Percentiles rank a stretch among this genome's conserved stretches.
These are phyloP conservation scores for Dioszegia hungarica DNA, from an alignment of 768 basidiomycete genomes.

Conservation along the genomic window DNA sequence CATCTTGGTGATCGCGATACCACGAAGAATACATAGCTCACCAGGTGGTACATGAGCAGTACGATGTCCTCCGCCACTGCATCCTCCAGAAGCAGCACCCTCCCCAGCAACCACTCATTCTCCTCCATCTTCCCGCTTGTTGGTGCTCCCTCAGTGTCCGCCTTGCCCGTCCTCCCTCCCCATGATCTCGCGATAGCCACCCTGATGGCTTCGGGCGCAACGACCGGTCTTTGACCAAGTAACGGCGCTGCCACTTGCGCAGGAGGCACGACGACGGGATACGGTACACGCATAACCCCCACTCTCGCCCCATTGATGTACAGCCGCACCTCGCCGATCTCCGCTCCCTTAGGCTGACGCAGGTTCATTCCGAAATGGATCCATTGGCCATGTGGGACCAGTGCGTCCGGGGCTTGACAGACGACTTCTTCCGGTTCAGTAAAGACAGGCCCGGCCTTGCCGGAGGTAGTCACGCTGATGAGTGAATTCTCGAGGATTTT, in stretches of 20 bases:
- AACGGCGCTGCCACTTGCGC: constrained; percentile 6
- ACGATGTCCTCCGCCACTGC: constrained; percentile 44
- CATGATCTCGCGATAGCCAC: constrained; percentile 18
- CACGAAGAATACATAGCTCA: constrained; percentile 12
- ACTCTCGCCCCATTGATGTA: constrained; percentile 43
- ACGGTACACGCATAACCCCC: constrained; percentile 34
- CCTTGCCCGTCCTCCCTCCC: constrained; percentile 4
- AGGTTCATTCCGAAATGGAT: constrained; percentile 40
- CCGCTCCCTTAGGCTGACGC: constrained; percentile 30
- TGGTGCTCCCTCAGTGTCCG: constrained; percentile 8
- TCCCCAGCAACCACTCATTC: constrained; percentile 44
- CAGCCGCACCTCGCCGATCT: constrained; percentile 29
- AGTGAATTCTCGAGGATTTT: constrained; percentile 45
- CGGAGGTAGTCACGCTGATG: constrained; percentile 32
- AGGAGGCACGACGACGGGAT: constrained; percentile 22
- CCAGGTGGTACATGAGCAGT: constrained; percentile 43
- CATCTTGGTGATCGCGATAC: no score
- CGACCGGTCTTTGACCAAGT: constrained; percentile 12
- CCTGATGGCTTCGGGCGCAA: constrained; percentile 24
- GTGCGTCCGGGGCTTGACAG: constrained; percentile 39
- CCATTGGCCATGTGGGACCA: constrained; percentile 45
- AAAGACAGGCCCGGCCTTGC: constrained; percentile 5
- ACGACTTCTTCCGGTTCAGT: constrained; percentile 26
- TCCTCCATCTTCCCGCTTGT: constrained; percentile 19
- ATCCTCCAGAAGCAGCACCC: constrained; percentile 37